Evolutionary conservation across 176 grass and related monocot genomes (phyloP).

Genomic region (Dactylis glomerata): DNA sequence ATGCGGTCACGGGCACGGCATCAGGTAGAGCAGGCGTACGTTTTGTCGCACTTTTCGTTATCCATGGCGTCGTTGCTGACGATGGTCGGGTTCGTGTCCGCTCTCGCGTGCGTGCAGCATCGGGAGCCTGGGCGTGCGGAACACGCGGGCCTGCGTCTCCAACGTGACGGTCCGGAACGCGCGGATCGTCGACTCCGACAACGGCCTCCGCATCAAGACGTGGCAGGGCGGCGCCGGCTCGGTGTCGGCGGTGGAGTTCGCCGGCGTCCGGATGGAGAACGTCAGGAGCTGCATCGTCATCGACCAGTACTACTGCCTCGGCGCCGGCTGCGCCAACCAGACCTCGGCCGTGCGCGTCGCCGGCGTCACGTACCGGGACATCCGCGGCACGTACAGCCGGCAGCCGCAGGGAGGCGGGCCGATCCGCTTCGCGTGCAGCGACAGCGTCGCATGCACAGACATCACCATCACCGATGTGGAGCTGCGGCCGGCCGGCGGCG

Average conservation of each 20-base stretch:
- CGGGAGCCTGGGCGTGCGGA: slow-evolving; percentile 72
- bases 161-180: slow-evolving; percentile 59
- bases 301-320: slow-evolving; percentile 86
- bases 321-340: slow-evolving; percentile 57
- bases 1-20: slow-evolving; percentile 69
- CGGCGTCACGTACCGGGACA: slow-evolving; percentile 52
- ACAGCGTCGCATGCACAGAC: slow-evolving; percentile 56
- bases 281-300: slow-evolving; percentile 79
- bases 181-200: slow-evolving; percentile 57
- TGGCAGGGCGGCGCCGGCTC: slow-evolving; percentile 75
- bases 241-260: slow-evolving; percentile 49
- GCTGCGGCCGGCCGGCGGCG: slow-evolving; percentile 44
- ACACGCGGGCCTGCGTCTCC: slow-evolving; percentile 65
- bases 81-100: too few relatives aligned
- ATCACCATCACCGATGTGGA: slow-evolving; percentile 80
- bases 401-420: slow-evolving; percentile 32
- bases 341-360: slow-evolving; percentile 55
- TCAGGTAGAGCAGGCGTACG: slow-evolving; percentile 34
- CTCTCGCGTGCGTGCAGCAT: slow-evolving; percentile 41
- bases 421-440: slow-evolving; percentile 74
- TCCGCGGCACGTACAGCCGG: slow-evolving; percentile 64
- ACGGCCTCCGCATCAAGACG: slow-evolving; percentile 86
- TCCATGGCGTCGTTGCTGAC: too few relatives aligned
- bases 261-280: slow-evolving; percentile 58
- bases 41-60: not conserved